phyloP scores from a whole-genome alignment of 176 grass and related monocot species.

The Zoysia japonica region DNA sequence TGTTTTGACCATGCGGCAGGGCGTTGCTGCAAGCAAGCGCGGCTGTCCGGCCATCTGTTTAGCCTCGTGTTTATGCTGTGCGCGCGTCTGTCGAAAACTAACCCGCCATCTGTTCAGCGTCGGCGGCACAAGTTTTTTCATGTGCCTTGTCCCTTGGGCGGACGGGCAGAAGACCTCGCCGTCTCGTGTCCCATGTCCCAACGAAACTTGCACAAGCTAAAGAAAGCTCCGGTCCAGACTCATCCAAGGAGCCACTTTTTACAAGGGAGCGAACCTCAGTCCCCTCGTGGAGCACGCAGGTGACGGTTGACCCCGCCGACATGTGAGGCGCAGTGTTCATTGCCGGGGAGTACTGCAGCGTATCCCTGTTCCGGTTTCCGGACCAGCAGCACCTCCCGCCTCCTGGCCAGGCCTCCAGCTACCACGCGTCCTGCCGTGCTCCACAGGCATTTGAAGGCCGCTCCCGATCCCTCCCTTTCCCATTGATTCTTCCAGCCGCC shows the following conservation, averaged over 20 bases:
- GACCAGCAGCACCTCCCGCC: neutral
- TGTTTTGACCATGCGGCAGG: conserved; percentile 5
- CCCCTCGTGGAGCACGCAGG: neutral
- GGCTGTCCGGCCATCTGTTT: neutral
- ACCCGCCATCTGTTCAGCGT: too few species aligned
- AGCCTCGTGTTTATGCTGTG: conserved; percentile 19
- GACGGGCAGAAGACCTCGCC: neutral
- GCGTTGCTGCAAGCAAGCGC: neutral
- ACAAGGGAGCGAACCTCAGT: neutral
- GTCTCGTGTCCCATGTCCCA: neutral
- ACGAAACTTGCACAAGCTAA: neutral
- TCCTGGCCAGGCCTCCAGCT: neutral
- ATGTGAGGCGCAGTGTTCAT: neutral
- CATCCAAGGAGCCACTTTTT: conserved; percentile 16
- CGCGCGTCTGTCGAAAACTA: neutral
- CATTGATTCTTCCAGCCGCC: too few species aligned
- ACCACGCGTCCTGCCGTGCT: conserved; percentile 17
- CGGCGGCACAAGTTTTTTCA: neutral
- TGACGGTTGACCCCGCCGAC: neutral
- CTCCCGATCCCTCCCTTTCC: neutral
- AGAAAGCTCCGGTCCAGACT: neutral
- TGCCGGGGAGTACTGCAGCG: neutral
- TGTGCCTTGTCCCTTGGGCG: neutral
- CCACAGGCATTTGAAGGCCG: neutral
- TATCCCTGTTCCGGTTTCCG: neutral